These are phyloP conservation scores for Fusarium pseudograminearum DNA, from an alignment of 2,329 filamentous ascomycete genomes.

Conservation along the genomic window DNA sequence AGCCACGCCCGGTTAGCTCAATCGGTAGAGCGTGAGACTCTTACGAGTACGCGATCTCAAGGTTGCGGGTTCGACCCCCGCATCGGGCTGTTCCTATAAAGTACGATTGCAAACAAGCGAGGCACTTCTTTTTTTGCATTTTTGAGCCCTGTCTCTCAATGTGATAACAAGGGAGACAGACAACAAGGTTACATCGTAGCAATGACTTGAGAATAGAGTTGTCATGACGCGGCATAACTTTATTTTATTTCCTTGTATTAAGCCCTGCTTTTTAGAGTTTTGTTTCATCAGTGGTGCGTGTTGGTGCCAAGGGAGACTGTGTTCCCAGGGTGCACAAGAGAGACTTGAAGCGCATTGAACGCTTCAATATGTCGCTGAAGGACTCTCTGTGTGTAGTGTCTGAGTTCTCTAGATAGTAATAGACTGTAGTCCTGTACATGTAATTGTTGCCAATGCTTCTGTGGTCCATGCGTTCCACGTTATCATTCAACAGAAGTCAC, in stretches of 20 bases:
- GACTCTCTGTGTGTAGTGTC: no score
- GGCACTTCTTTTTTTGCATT: slow-evolving; percentile 2
- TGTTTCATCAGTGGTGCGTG: not conserved
- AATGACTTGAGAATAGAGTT: not conserved
- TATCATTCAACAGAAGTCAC: no score
- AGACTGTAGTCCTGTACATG: no score
- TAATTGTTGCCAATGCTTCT: no score
- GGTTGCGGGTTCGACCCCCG: slow-evolving; percentile 67
- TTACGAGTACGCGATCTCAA: slow-evolving; percentile 63
- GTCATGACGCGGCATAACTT: not conserved
- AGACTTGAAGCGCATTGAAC: not conserved
- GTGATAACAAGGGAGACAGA: not conserved
- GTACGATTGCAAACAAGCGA: not conserved
- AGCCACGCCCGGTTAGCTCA: slow-evolving; percentile 48
- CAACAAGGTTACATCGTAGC: not conserved
- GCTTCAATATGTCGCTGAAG: accelerated
- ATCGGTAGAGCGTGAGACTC: slow-evolving; percentile 76
- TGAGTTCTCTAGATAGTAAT: no score
- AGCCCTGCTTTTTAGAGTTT: not conserved
- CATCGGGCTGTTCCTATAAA: slow-evolving; percentile 52
- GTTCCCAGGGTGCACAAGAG: no score
- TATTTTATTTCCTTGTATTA: not conserved
- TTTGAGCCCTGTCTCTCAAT: not conserved
- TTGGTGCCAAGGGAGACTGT: no score
- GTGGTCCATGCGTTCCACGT: no score